phyloP scores from a whole-genome alignment of 768 basidiomycete species.

The Filobasidium wieringae region DNA sequence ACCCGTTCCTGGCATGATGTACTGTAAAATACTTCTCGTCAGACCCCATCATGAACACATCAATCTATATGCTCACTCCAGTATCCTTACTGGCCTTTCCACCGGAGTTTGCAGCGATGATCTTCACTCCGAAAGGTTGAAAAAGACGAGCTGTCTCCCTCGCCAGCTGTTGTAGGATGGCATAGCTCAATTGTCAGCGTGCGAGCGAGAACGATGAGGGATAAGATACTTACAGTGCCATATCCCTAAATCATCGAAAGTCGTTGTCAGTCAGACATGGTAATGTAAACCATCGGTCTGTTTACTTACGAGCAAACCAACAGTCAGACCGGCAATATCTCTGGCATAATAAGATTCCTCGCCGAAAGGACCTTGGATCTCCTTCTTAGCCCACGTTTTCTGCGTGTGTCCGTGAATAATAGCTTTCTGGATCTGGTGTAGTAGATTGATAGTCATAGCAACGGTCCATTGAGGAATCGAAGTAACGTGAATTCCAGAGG shows the following conservation, averaged over 20 bases:
- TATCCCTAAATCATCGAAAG: conserved; percentile 23
- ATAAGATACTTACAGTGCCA: conserved; percentile 18
- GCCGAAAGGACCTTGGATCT: conserved; percentile 11
- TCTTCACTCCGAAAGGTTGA: conserved; percentile 27
- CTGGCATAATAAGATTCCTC: conserved; percentile 20
- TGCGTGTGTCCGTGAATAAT: conserved; percentile 21
- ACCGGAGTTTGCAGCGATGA: conserved; percentile 36
- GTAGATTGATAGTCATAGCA: conserved; percentile 19
- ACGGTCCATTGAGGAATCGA: conserved; percentile 32
- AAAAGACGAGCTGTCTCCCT: conserved; percentile 34
- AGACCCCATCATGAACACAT: neutral
- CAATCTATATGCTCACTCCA: conserved; percentile 22
- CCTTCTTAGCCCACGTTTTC: conserved; percentile 18
- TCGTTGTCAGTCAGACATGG: neutral
- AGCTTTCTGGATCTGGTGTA: conserved; percentile 24
- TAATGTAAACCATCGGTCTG: neutral
- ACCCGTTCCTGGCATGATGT: conserved; percentile 34
- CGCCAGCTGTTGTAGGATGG: conserved; percentile 18
- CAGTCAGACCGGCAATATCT: conserved; percentile 32
- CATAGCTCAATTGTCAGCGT: neutral
- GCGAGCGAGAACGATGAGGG: neutral
- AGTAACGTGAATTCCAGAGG: conserved; percentile 32
- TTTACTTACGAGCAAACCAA: conserved; percentile 33
- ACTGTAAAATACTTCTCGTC: conserved; percentile 16
- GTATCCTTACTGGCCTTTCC: conserved; percentile 26